These are phyloP conservation scores for Inga leiocalycina DNA, from an alignment of 306 rosid species.

Conservation along the genomic window DNA sequence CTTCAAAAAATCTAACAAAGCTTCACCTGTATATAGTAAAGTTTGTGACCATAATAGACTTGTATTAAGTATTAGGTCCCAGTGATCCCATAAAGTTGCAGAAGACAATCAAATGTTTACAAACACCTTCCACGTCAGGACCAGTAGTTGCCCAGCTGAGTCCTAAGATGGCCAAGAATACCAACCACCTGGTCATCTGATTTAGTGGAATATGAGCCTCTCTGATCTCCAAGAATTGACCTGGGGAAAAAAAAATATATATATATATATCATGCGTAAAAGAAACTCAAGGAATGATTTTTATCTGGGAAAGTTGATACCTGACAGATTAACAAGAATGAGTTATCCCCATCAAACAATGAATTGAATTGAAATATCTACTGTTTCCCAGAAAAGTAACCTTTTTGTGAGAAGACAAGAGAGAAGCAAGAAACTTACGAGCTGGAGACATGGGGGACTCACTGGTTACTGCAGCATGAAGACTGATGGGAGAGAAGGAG, in stretches of 20 bases:
- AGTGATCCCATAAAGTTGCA: background rate
- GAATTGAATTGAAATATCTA: background rate
- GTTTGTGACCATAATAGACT: constrained; percentile 15
- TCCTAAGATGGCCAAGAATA: constrained; percentile 48
- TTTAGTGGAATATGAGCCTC: constrained; percentile 41
- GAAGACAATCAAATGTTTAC: constrained; percentile 5
- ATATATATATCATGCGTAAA: background rate
- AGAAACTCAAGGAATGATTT: background rate
- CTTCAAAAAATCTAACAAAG: constrained; percentile 60
- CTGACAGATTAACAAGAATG: background rate
- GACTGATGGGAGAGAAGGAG: constrained; percentile 25
- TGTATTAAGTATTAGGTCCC: background rate
- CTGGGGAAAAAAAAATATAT: background rate
- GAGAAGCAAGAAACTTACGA: constrained; percentile 23
- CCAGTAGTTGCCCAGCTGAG: constrained; percentile 53
- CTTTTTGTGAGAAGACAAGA: background rate
- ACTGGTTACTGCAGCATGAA: constrained; percentile 18
- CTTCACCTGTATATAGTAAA: constrained; percentile 64
- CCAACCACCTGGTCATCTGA: constrained; percentile 54
- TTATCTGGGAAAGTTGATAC: background rate
- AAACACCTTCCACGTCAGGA: constrained; percentile 83
- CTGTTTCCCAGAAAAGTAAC: background rate
- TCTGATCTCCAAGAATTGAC: constrained; percentile 38
- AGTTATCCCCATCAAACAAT: background rate
- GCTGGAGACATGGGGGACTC: constrained; percentile 7